Conservation (phyloP, 495 filamentous ascomycete species). For the Aspergillus mulundensis region DNA sequence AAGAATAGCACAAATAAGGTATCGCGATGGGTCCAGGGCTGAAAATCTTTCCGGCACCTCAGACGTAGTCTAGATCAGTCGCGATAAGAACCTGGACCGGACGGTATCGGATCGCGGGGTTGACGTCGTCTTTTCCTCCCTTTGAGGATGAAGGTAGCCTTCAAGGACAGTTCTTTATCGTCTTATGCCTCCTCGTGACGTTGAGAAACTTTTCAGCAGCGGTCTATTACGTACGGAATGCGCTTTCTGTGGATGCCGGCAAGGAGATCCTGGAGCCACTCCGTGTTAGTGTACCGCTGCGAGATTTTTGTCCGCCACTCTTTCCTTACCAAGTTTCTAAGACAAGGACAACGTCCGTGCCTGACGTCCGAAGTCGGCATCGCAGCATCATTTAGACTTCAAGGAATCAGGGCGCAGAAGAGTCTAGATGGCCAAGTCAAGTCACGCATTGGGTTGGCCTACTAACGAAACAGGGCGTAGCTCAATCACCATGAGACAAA, state of each 20-base stretch:
- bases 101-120: neutral
- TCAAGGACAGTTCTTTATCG: neutral
- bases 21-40: neutral
- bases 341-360: neutral
- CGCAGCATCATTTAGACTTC: neutral
- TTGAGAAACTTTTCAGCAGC: constrained; percentile 4
- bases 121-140: neutral
- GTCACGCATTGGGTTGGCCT: neutral
- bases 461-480: neutral
- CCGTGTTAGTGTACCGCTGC: constrained; percentile 8
- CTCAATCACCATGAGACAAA: no score
- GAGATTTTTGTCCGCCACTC: constrained; percentile 16
- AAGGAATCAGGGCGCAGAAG: neutral
- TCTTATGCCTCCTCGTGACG: neutral
- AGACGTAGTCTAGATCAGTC: neutral
- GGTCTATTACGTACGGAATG: constrained; percentile 15
- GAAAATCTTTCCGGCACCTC: constrained; percentile 6
- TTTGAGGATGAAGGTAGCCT: neutral
- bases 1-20: constrained; percentile 4
- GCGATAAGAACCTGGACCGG: constrained; percentile 6
- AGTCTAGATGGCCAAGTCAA: neutral
- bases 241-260: constrained; percentile 7
- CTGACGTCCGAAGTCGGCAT: neutral
- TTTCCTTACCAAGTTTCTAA: constrained; percentile 1
- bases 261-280: constrained; percentile 6